Base-by-base conservation (phyloP, 768 basidiomycete genomes). In the Hydnomerulius pinastri region DNA sequence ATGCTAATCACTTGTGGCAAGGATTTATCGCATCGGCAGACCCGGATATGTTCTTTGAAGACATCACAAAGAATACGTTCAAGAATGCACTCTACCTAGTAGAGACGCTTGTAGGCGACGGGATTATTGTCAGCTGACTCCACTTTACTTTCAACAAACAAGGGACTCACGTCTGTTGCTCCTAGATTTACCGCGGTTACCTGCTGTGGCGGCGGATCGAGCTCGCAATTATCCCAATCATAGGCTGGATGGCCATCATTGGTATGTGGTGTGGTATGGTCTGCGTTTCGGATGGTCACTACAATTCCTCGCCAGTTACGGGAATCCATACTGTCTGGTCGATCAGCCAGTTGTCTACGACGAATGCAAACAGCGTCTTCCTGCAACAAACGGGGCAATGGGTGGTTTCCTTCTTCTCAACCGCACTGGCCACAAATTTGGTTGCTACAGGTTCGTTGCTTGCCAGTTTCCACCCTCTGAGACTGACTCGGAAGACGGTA, bases 101-200 rank as follows among this genome's bases (percentile, higher is more conserved):
- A 15, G 46, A 58, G 39, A 58, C 54, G 15, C 23, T 58, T 7
- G 32, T 60, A 0, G 57, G 51, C 18, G 59, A 60, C 30, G 48
- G 36, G 28, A 46, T 60, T 38, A 45, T 60, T 45, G 58, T 57
- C n/a, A 42, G 48, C 21, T 23, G 17, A 41, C 20, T 25, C 29
- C 23, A 4, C 18, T 27, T 39, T 43, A 37, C 6, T 39, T 36
- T 18, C 11, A 24, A 36, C 6, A 4, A 32, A 12, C 28, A 42
- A 39, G 35, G 32, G 18, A 38, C 47, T 39, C 45, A 44, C 28
- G 4, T 48, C 17, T 29, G 42, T 32, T 36, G 4, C 20, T 2
- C n/a, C 4, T 32, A 55, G 50, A 53, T 55, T 33, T 51, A 55
- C 43, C 29, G 54, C 20, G 36, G 43, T 36, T 51, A 55, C 30